Evolutionary conservation across 2,329 filamentous ascomycete species (phyloP), one percentile per base, ranked within the genome.

Genomic region (Calonectria montana): DNA sequence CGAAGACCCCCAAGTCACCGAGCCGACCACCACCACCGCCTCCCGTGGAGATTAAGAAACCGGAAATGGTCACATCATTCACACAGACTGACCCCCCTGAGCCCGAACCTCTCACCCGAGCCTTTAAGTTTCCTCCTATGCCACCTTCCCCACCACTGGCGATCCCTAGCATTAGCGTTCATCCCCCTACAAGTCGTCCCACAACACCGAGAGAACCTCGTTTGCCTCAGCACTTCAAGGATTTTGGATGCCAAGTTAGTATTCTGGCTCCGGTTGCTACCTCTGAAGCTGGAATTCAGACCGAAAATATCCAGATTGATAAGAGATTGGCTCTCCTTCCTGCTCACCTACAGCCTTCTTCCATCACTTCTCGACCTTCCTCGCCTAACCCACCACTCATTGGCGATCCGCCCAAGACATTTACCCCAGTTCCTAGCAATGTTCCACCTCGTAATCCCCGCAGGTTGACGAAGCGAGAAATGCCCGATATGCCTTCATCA

Each of bases 81-180:
- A 94, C 91, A 0, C 93, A 94, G 81, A 94, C 93, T 0, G 88
- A 82, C n/a, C 66, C 76, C 39, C 65, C 69, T 7, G 53, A 73
- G 18, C 47, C 70, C 35, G 48, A 25, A 5, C 76, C 57, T 65
- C 18, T 55, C 65, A 5, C 67, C 43, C 25, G 29, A 63, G 9
- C 43, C 57, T 63, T 70, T 25, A 57, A 65, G 25, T 65, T n/a
- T 70, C 81, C 64, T 47, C 70, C 48, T 9, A 64, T 63, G 2
- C 79, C 83, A 4, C 78, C 82, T 10, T 83, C 75, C 59, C 79
- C 83, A 69, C 84, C 86, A 75, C 83, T 91, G 71, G 80, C 87
- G 5, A 93, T 98, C 73, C 96, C 96, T 0, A 94, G 92, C 78
- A 99, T 99, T 80, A 94, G 94, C 68, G 94, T 99, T 64, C 94